phyloP scores from a whole-genome alignment of 2,329 filamentous ascomycete genomes.

The Dactylonectria estremocensis region DNA sequence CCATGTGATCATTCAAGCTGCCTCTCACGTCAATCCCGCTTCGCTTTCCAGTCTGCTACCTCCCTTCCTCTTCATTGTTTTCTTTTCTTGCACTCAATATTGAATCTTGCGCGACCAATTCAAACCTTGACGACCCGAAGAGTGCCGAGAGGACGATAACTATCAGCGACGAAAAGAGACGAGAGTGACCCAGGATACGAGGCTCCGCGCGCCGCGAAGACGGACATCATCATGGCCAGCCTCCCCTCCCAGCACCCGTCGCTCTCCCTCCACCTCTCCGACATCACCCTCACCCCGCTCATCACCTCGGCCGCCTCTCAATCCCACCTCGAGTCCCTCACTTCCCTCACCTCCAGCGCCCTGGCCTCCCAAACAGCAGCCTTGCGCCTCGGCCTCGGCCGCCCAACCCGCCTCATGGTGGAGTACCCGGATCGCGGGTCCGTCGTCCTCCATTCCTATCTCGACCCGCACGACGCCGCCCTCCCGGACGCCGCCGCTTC shows the following conservation, averaged over 20 bases:
- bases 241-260: slow-evolving; percentile 65
- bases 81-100: background rate
- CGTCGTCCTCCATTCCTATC: slow-evolving; percentile 62
- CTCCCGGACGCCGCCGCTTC: slow-evolving; percentile 32
- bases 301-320: slow-evolving; percentile 66
- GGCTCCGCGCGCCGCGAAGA: slow-evolving; percentile 17
- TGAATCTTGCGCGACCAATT: background rate
- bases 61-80: background rate
- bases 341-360: slow-evolving; percentile 66
- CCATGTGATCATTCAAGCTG: slow-evolving; percentile 32
- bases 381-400: slow-evolving; percentile 67
- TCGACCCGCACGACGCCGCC: slow-evolving; percentile 56
- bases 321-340: slow-evolving; percentile 65
- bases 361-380: slow-evolving; percentile 68
- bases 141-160: background rate
- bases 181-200: slow-evolving; percentile 1
- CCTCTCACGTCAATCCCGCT: slow-evolving; percentile 23
- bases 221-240: slow-evolving; percentile 51
- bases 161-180: background rate
- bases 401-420: slow-evolving; percentile 71
- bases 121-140: slow-evolving; percentile 10
- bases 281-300: slow-evolving; percentile 70
- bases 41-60: background rate
- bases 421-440: slow-evolving; percentile 65
- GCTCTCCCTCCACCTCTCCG: slow-evolving; percentile 70